phyloP scores from a whole-genome alignment of 768 basidiomycete species.

The Nidularia pulvinata region DNA sequence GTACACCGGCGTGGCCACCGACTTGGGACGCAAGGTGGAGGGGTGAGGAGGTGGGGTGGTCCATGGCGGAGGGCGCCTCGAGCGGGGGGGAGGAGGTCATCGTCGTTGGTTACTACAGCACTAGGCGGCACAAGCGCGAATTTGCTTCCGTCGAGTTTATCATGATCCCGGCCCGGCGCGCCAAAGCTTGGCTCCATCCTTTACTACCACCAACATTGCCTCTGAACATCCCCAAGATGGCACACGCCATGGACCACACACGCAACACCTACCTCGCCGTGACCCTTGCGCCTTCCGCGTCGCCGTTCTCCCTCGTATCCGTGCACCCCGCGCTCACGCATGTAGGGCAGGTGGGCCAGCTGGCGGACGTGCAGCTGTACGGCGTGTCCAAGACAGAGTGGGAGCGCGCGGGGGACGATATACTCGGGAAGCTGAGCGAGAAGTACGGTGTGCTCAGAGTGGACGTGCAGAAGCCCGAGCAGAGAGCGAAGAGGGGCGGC shows the following conservation, averaged over 20 bases:
- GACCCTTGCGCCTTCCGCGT: conserved; percentile 15
- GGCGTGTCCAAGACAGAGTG: conserved; percentile 23
- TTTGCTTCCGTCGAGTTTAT: neutral
- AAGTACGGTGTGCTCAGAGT: conserved; percentile 19
- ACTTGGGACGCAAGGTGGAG: conserved; percentile 60
- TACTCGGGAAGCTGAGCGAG: conserved; percentile 14
- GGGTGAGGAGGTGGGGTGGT: conserved; percentile 6
- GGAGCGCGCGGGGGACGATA: conserved; percentile 16
- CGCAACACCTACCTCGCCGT: conserved; percentile 20
- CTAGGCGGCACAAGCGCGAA: neutral
- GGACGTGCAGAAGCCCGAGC: conserved; percentile 20
- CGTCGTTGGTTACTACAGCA: neutral
- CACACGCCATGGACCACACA: no score
- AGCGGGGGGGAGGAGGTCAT: neutral
- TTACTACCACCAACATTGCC: no score
- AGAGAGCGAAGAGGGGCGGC: conserved; percentile 16
- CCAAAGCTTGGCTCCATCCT: neutral
- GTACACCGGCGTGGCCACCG: conserved; percentile 80
- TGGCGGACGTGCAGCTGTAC: conserved; percentile 24
- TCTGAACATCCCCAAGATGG: neutral
- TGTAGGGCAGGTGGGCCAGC: conserved; percentile 25
- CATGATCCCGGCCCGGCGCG: neutral
- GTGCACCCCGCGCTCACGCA: conserved; percentile 21
- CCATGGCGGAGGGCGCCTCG: neutral
- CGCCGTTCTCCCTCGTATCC: conserved; percentile 15